These are phyloP conservation scores for Eucalyptus marginata DNA, from an alignment of 345 rosid genomes.

Conservation along the genomic window DNA sequence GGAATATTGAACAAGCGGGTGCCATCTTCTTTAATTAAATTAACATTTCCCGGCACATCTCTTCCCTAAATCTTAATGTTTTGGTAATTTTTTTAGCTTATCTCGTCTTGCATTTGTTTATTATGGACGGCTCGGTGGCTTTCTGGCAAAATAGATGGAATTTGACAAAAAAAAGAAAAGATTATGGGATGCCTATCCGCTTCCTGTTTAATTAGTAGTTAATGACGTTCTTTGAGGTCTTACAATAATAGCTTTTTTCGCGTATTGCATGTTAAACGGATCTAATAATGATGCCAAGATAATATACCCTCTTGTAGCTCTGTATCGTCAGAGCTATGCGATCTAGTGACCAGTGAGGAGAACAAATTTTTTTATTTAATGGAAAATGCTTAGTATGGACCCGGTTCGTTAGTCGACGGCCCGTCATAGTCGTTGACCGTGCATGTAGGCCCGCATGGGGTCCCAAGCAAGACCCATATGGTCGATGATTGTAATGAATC, in stretches of 20 bases:
- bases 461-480: background rate
- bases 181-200: background rate
- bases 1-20: background rate
- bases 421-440: background rate
- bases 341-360: background rate
- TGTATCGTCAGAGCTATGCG: background rate
- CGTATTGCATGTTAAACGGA: background rate
- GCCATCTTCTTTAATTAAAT: background rate
- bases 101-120: background rate
- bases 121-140: background rate
- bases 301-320: background rate
- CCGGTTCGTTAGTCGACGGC: background rate
- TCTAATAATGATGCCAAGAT: background rate
- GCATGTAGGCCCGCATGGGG: background rate
- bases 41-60: background rate
- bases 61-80: background rate
- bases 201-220: background rate
- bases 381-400: background rate
- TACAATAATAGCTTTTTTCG: background rate
- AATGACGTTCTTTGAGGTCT: background rate
- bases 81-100: background rate
- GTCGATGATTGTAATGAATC: background rate
- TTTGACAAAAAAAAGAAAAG: background rate
- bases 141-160: background rate
- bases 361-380: background rate